Conservation (phyloP, 768 basidiomycete genomes). For the Boletus vermiculosoides region DNA sequence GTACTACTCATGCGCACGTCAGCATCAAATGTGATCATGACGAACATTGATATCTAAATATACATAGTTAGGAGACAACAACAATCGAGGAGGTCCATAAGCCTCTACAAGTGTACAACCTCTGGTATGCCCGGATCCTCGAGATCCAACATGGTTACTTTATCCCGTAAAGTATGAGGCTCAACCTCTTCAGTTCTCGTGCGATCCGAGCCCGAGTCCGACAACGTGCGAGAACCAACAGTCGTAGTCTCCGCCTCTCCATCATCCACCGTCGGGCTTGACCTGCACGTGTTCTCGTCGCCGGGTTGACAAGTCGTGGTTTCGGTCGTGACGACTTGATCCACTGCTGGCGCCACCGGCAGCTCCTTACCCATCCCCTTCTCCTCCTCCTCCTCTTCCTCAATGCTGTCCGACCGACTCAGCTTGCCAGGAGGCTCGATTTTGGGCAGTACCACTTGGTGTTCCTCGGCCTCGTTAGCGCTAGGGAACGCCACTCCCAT, state of each 20-base stretch:
- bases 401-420: slow-evolving; percentile 33
- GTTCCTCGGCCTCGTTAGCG: slow-evolving; percentile 10
- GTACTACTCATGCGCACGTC: too few species aligned
- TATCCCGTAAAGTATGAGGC: slow-evolving; percentile 26
- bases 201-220: slow-evolving; percentile 31
- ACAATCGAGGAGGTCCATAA: not conserved
- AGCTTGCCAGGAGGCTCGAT: slow-evolving; percentile 26
- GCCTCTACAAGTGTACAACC: slow-evolving; percentile 16
- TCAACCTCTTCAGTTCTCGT: slow-evolving; percentile 27
- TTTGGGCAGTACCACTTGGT: slow-evolving; percentile 17
- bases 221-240: slow-evolving; percentile 25
- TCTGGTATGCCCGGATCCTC: slow-evolving; percentile 21
- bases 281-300: slow-evolving; percentile 1
- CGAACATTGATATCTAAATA: slow-evolving; percentile 20
- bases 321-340: not conserved
- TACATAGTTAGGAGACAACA: slow-evolving; percentile 22
- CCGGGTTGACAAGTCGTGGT: not conserved
- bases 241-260: slow-evolving; percentile 23
- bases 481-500: slow-evolving; percentile 28
- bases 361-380: slow-evolving; percentile 16
- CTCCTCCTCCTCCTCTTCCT: slow-evolving; percentile 32
- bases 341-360: not conserved
- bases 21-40: not conserved
- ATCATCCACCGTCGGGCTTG: slow-evolving; percentile 13
- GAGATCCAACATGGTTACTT: slow-evolving; percentile 25